Conservation (phyloP, 2,329 filamentous ascomycete species). For the Aspergillus carbonarius region DNA sequence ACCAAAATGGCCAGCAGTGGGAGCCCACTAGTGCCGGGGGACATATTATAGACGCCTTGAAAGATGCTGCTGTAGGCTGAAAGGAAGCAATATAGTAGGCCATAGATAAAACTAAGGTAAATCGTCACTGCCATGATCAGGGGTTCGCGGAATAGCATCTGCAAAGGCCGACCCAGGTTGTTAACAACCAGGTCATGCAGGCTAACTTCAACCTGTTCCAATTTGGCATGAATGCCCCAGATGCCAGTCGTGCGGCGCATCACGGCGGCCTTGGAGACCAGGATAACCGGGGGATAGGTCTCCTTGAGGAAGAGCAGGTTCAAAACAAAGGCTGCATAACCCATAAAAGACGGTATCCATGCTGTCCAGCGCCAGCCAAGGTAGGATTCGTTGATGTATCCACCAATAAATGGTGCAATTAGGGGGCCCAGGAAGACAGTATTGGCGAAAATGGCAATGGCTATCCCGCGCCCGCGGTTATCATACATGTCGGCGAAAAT, state of each 20-base stretch:
- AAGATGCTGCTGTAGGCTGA: conserved; percentile 16
- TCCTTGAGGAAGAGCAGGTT: conserved; percentile 48
- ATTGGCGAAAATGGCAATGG: conserved; percentile 49
- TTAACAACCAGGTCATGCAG: neutral
- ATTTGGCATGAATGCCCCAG: conserved; percentile 57
- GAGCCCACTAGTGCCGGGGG: conserved; percentile 26
- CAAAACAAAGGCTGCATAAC: conserved; percentile 42
- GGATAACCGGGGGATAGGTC: conserved; percentile 53
- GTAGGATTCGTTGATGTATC: conserved; percentile 47
- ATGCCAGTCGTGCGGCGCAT: conserved; percentile 53
- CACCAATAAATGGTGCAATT: conserved; percentile 50
- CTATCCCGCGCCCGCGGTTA: conserved; percentile 40
- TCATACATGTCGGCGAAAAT: conserved; percentile 56
- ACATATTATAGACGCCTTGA: conserved; percentile 28
- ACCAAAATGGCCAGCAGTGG: conserved; percentile 32
- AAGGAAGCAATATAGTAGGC: neutral
- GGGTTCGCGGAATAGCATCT: neutral
- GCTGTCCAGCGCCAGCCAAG: conserved; percentile 53
- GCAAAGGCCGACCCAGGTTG: neutral
- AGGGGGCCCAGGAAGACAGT: conserved; percentile 50
- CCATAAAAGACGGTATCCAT: conserved; percentile 53
- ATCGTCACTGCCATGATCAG: neutral
- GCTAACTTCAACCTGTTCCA: conserved; percentile 51
- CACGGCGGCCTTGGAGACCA: conserved; percentile 52
- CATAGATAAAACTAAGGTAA: neutral